These are phyloP conservation scores for Reticulascus tulasneorum DNA, from an alignment of 2,329 filamentous ascomycete species.

Conservation along the genomic window DNA sequence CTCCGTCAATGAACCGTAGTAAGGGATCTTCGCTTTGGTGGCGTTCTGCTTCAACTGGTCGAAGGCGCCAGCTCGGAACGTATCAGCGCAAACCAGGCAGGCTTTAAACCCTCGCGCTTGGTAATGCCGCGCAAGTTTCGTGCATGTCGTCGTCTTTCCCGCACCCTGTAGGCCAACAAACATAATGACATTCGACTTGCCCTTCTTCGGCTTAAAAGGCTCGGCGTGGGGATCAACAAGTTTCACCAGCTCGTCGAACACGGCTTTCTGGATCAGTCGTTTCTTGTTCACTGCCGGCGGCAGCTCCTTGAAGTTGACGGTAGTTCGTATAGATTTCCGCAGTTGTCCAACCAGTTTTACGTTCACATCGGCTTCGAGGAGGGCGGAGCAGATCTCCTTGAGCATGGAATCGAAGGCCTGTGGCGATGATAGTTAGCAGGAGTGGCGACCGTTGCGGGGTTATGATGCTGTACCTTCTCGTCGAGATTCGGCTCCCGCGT, in stretches of 20 bases:
- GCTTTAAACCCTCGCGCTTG: conserved; percentile 88
- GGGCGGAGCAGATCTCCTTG: conserved; percentile 94
- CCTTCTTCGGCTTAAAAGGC: conserved; percentile 95
- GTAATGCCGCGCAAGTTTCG: conserved; percentile 93
- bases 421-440: not conserved
- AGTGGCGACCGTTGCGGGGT: not conserved
- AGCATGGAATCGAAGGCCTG: conserved; percentile 97
- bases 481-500: conserved; percentile 90
- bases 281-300: conserved; percentile 96
- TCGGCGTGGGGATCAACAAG: conserved; percentile 94
- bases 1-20: conserved; percentile 94
- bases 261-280: conserved; percentile 93
- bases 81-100: conserved; percentile 94
- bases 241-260: conserved; percentile 94
- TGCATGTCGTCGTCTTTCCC: conserved; percentile 97
- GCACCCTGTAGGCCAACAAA: conserved; percentile 97
- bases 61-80: conserved; percentile 96
- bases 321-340: conserved; percentile 84
- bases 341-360: conserved; percentile 87
- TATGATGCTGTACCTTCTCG: conserved; percentile 68
- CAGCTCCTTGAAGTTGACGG: conserved; percentile 93
- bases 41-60: conserved; percentile 99
- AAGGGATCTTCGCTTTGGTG: conserved; percentile 97
- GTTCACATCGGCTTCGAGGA: conserved; percentile 96
- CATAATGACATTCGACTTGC: conserved; percentile 96